Conservation (phyloP, 371 early-diverging fungal genomes). For the Phascolomyces articulosus region DNA sequence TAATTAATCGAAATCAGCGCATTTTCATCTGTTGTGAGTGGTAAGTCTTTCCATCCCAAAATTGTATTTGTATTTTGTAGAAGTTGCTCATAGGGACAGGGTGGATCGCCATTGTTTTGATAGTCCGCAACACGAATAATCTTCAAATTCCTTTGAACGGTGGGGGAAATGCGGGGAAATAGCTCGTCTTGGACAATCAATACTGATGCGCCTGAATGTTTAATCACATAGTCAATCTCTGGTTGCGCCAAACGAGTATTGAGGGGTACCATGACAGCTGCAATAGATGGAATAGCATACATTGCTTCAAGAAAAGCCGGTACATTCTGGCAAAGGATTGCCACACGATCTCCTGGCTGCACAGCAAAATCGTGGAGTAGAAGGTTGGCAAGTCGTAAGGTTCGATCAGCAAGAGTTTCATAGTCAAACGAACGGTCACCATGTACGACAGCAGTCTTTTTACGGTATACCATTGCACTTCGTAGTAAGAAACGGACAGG, state of each 20-base stretch:
- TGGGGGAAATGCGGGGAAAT: constrained; percentile 1
- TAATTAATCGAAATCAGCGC: constrained; percentile 61
- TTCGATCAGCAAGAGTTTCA: constrained; percentile 43
- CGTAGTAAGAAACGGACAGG: constrained; percentile 60
- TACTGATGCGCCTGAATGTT: constrained; percentile 56
- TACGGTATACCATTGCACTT: constrained; percentile 52
- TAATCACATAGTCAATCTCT: constrained; percentile 67
- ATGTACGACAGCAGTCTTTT: constrained; percentile 53
- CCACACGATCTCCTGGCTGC: constrained; percentile 51
- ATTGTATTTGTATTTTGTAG: constrained; percentile 20
- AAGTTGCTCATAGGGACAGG: constrained; percentile 54
- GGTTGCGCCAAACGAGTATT: constrained; percentile 62
- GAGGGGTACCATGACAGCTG: constrained; percentile 65
- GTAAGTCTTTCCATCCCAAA: constrained; percentile 52
- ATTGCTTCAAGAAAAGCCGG: constrained; percentile 64
- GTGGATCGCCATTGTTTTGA: constrained; percentile 17
- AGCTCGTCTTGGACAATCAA: constrained; percentile 62
- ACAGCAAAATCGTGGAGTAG: constrained; percentile 28
- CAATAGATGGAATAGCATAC: constrained; percentile 63
- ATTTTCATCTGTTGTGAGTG: constrained; percentile 52
- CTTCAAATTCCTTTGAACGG: constrained; percentile 7
- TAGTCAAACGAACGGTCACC: constrained; percentile 45
- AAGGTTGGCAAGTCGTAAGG: constrained; percentile 45
- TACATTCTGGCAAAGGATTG: constrained; percentile 62
- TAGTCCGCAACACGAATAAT: constrained; percentile 27